Evolutionary conservation across 148 eudicot genomes (phyloP).

Genomic region (Rhododendron ferrugineum): DNA sequence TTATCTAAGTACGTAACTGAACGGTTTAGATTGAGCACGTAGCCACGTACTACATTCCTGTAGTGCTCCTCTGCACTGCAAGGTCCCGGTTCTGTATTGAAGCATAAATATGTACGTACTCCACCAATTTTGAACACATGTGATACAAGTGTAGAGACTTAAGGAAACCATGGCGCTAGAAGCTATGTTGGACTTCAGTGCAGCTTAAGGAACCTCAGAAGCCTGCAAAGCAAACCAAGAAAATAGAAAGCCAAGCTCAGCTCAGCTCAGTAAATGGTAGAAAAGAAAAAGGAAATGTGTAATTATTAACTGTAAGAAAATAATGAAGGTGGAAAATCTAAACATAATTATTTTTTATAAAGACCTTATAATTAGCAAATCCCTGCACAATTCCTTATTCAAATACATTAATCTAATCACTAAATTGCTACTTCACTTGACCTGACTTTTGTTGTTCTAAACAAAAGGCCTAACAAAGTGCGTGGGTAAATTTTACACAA

Average conservation of each 20-base stretch:
- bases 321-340: too few relatives aligned
- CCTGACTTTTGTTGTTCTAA: neutral
- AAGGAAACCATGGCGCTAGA: neutral
- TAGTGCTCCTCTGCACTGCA: too few relatives aligned
- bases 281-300: neutral
- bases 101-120: neutral
- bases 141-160: neutral
- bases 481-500: too few relatives aligned
- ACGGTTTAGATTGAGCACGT: too few relatives aligned
- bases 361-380: too few relatives aligned
- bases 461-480: too few relatives aligned
- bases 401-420: too few relatives aligned
- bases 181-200: neutral
- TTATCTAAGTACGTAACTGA: neutral
- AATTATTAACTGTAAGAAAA: too few relatives aligned
- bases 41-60: too few relatives aligned
- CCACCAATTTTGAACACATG: neutral
- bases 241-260: neutral
- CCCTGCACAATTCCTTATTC: too few relatives aligned
- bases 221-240: constrained; percentile 2
- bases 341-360: too few relatives aligned
- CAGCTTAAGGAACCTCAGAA: constrained; percentile 9
- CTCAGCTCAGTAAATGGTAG: neutral
- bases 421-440: too few relatives aligned
- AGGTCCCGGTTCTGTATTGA: neutral